Evolutionary conservation across 768 basidiomycete species (phyloP).

Genomic region (Arthromyces matolae): DNA sequence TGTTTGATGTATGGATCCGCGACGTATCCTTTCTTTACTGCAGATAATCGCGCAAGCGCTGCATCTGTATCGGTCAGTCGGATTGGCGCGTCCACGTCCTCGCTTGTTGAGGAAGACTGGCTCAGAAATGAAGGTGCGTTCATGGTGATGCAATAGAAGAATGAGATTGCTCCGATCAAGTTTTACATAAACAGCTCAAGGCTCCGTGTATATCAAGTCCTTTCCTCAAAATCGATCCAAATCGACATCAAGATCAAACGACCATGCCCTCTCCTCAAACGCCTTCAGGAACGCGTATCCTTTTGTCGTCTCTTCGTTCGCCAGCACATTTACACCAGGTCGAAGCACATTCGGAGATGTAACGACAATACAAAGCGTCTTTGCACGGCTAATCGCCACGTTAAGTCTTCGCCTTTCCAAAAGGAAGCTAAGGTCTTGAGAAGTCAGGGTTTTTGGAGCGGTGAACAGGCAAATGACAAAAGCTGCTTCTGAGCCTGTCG

Average conservation of each 20-base stretch:
- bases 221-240: constrained; percentile 29
- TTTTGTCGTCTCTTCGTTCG: constrained; percentile 41
- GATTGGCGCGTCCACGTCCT: constrained; percentile 57
- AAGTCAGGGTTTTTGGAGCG: constrained; percentile 30
- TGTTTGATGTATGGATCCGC: constrained; percentile 66
- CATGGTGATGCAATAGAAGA: not conserved
- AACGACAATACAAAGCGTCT: constrained; percentile 46
- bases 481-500: constrained; percentile 47
- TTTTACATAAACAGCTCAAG: too few species aligned
- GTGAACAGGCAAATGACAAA: constrained; percentile 54
- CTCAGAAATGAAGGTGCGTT: too few species aligned
- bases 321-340: constrained; percentile 41
- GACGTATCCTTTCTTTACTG: constrained; percentile 76
- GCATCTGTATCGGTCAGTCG: constrained; percentile 84
- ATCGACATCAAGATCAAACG: constrained; percentile 32
- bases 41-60: constrained; percentile 80
- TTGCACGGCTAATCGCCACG: constrained; percentile 51
- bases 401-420: constrained; percentile 47
- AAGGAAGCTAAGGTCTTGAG: constrained; percentile 38
- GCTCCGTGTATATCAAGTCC: too few species aligned
- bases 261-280: constrained; percentile 50
- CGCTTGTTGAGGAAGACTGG: too few species aligned
- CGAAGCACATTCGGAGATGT: constrained; percentile 41
- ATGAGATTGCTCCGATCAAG: not conserved
- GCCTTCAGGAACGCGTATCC: constrained; percentile 48